Evolutionary conservation across 2,329 filamentous ascomycete species (phyloP).

Genomic region (Ophidiomyces ophidiicola): DNA sequence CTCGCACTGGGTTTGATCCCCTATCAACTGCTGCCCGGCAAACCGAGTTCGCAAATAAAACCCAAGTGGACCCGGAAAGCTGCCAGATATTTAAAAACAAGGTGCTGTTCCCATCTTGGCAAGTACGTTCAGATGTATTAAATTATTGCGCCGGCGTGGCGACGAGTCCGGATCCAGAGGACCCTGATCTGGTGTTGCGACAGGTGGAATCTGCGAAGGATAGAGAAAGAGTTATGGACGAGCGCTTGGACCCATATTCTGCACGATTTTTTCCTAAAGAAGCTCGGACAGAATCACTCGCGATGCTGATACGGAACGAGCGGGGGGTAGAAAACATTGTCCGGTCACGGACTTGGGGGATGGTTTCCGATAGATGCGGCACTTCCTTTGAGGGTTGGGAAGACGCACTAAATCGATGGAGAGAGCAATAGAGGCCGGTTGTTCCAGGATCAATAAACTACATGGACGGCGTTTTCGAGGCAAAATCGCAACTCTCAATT

Average conservation of each 20-base stretch:
- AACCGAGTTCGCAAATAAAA: conserved; percentile 37
- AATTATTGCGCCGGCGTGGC: conserved; percentile 84
- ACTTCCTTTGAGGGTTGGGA: conserved; percentile 50
- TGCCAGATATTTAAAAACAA: conserved; percentile 63
- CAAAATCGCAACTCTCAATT: too few relatives aligned
- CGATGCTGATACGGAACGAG: conserved; percentile 54
- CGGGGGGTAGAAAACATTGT: conserved; percentile 69
- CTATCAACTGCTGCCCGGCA: conserved; percentile 56
- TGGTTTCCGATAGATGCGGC: conserved; percentile 64
- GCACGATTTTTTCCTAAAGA: conserved; percentile 62
- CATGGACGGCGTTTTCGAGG: too few relatives aligned
- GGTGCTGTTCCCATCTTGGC: conserved; percentile 81
- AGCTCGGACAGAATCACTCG: conserved; percentile 66
- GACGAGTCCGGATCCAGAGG: conserved; percentile 72
- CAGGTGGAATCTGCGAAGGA: conserved; percentile 59
- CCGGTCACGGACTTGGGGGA: conserved; percentile 65
- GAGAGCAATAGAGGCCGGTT: conserved; percentile 31
- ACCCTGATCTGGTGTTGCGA: conserved; percentile 61
- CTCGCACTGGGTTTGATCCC: conserved; percentile 62
- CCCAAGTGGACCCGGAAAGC: conserved; percentile 47
- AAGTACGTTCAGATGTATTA: conserved; percentile 66
- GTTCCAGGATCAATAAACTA: too few relatives aligned
- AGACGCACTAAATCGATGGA: conserved; percentile 53
- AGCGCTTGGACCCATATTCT: conserved; percentile 85
- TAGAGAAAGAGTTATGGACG: conserved; percentile 65